Conservation (phyloP, 1,139 yeast species). For the Saccharomyces hybrid region DNA sequence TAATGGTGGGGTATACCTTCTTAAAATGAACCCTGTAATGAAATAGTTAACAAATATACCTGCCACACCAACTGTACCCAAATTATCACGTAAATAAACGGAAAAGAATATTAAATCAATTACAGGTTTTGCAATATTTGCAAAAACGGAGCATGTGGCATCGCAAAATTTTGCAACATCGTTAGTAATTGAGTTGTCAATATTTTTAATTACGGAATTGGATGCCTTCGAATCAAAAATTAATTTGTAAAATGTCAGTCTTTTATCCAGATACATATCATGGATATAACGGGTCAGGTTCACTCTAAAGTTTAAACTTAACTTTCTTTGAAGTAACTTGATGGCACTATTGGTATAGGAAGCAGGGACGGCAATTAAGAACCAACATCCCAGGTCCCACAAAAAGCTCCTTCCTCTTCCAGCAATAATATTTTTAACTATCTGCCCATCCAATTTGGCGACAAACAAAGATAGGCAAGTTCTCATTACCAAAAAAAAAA, state of each 20-base stretch:
- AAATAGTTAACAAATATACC: conserved; percentile 81
- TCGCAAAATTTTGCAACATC: conserved; percentile 80
- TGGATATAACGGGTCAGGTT: conserved; percentile 80
- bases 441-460: conserved; percentile 86
- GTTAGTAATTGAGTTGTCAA: conserved; percentile 72
- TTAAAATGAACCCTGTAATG: conserved; percentile 68
- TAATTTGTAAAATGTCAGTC: conserved; percentile 74
- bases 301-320: conserved; percentile 79
- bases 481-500: conserved; percentile 67
- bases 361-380: conserved; percentile 86
- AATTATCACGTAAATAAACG: conserved; percentile 71
- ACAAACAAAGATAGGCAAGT: conserved; percentile 83
- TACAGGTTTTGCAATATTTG: conserved; percentile 86
- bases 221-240: conserved; percentile 39
- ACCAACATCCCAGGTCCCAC: conserved; percentile 78
- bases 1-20: conserved; percentile 72
- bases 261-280: conserved; percentile 77
- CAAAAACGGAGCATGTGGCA: conserved; percentile 74
- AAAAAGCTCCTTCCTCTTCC: conserved; percentile 74
- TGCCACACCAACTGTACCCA: conserved; percentile 76
- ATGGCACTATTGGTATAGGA: conserved; percentile 89
- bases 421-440: conserved; percentile 81
- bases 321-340: conserved; percentile 66
- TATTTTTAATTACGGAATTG: conserved; percentile 39
- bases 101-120: conserved; percentile 85